Base-by-base conservation (phyloP, 2,329 filamentous ascomycete species). In the Pseudogymnoascus sp. region DNA sequence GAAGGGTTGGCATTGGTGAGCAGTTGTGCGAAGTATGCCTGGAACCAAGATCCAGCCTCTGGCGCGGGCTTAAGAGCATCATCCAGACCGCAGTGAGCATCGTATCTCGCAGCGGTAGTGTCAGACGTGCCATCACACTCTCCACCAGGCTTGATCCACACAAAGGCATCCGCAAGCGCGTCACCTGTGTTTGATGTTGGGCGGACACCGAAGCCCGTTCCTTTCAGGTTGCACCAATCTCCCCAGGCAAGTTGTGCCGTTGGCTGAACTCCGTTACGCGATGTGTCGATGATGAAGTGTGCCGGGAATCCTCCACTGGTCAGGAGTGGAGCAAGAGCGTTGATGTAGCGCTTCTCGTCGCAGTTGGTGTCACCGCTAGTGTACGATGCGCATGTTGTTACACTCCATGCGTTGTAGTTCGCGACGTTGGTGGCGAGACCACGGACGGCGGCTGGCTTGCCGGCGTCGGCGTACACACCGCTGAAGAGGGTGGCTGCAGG, bases 121-220 rank as follows among this genome's bases (percentile, higher is more conserved):
- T 80, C 69, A 2, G 76, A 78, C 26, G 74, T 76, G 67, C 74
- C 74, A 65, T 76, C 74, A 63, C 70, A 71, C 72, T 83, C 81
- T 65, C 81, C 80, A 67, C 87, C 87, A 4, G 87, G 87, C 80
- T 89, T 89, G 68, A 88, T 77, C 87, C 87, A 89, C 64, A 88
- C 86, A 67, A 89, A 86, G 42, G 86, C 85, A 72, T 89, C 87
- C 35, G 82, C 78, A 17, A 86, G 76, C 1, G 75, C 71, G 66
- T 85, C 79, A 13, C 82, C 83, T 8, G 86, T 89, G 71, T 83
- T 77, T n/a, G 84, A 78, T 3, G 82, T 82, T 1, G 86, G 85
- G n/a, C 84, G 81, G n/a, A 75, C 74, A 65, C 87, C 87, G 66
- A 88, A 88, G 7, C 87, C 86, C 64, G 85, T 82, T 33, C 81